Conservation (phyloP, 257 asterid species). For the Penstemon newberryi region DNA sequence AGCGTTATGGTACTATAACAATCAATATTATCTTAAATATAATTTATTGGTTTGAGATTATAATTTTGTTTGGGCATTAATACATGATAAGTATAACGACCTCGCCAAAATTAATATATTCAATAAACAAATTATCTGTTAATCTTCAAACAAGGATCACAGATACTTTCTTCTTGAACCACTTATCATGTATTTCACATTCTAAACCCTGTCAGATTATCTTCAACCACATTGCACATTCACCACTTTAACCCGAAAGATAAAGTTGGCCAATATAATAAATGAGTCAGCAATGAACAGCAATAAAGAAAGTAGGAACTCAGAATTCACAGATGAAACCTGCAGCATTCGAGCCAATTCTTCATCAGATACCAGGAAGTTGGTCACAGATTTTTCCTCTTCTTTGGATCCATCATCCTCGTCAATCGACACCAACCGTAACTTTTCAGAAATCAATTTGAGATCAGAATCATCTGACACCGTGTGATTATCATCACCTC, state of each 20-base stretch:
- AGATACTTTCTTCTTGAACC: neutral
- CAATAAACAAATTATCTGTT: neutral
- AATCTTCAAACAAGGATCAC: slow-evolving; percentile 11
- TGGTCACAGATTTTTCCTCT: slow-evolving; percentile 37
- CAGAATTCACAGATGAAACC: slow-evolving; percentile 41
- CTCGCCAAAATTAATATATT: neutral
- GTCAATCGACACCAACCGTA: slow-evolving; percentile 54
- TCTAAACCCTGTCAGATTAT: slow-evolving; percentile 11
- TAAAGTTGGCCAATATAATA: slow-evolving; percentile 4
- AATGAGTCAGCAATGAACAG: slow-evolving; percentile 9
- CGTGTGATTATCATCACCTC: slow-evolving; percentile 45
- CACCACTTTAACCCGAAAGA: slow-evolving; percentile 13
- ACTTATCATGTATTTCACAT: slow-evolving; percentile 7
- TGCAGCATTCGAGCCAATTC: slow-evolving; percentile 81
- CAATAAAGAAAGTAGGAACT: neutral
- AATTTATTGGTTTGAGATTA: neutral
- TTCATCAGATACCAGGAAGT: slow-evolving; percentile 63
- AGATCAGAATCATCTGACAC: slow-evolving; percentile 72
- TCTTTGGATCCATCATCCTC: slow-evolving; percentile 40
- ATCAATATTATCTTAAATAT: slow-evolving; percentile 16
- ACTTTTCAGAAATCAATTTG: slow-evolving; percentile 51
- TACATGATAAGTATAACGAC: neutral
- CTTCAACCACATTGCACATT: slow-evolving; percentile 16
- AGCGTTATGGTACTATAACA: neutral
- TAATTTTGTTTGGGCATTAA: neutral